A percentile compares a stretch with the other conserved stretches of the same genome.
These are phyloP conservation scores for Euphorbia peplus DNA, from an alignment of 345 rosid species.

Conservation along the genomic window DNA sequence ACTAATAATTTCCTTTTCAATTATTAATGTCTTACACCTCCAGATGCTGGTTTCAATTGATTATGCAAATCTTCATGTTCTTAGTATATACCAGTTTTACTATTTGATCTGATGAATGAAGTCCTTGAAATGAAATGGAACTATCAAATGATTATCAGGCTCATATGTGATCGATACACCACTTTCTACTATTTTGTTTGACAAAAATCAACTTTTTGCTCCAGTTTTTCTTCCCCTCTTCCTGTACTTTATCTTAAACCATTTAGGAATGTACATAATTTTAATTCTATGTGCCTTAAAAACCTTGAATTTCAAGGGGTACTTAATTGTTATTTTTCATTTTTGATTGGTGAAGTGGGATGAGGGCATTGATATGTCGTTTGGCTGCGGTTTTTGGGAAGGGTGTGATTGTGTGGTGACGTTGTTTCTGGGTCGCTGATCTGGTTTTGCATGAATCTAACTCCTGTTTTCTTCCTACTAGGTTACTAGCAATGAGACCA, in stretches of 20 bases:
- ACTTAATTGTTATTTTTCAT: background rate
- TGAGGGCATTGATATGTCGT: background rate
- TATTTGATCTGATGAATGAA: background rate
- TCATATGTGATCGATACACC: background rate
- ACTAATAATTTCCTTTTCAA: background rate
- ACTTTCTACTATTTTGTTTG: constrained; percentile 1
- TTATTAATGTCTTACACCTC: constrained; percentile 1
- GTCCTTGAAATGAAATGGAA: background rate
- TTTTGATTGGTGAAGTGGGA: background rate
- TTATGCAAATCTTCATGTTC: background rate
- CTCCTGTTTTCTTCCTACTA: constrained; percentile 22
- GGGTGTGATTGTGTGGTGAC: background rate
- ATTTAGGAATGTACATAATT: background rate
- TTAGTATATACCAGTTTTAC: background rate
- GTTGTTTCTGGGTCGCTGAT: constrained; percentile 2
- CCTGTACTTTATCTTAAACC: background rate
- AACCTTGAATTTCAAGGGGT: background rate
- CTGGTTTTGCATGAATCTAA: constrained; percentile 15
- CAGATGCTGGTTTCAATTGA: constrained; percentile 10
- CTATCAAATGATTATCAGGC: background rate
- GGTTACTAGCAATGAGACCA: constrained; percentile 84
- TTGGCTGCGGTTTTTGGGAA: background rate
- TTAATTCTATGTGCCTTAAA: background rate
- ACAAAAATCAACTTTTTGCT: background rate
- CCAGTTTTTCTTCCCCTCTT: background rate